These are phyloP conservation scores for Hypomyces perniciosus DNA, from an alignment of 2,329 filamentous ascomycete genomes.

Conservation along the genomic window DNA sequence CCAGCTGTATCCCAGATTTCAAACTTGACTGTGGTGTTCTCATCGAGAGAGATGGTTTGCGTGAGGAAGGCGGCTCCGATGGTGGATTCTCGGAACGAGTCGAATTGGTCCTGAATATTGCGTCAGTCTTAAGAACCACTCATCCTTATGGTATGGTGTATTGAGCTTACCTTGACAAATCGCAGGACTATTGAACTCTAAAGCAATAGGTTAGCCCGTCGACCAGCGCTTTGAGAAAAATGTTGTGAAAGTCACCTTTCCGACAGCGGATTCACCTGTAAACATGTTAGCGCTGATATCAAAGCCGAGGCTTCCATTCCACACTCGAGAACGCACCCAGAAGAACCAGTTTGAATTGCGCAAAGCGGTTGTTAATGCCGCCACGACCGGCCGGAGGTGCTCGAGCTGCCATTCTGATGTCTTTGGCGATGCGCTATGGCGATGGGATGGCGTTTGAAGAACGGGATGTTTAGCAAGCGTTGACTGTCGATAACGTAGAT, in stretches of 20 bases:
- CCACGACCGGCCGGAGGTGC: conserved; percentile 57
- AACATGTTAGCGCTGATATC: conserved; percentile 10
- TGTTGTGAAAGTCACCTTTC: conserved; percentile 63
- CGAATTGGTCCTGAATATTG: conserved; percentile 81
- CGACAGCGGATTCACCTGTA: conserved; percentile 92
- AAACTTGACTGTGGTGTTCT: conserved; percentile 98
- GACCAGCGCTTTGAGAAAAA: neutral
- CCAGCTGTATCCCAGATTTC: conserved; percentile 99
- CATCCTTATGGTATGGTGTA: neutral
- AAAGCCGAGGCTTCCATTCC: conserved; percentile 9
- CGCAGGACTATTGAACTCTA: conserved; percentile 95
- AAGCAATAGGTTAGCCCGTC: conserved; percentile 1
- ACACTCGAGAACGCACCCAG: conserved; percentile 59
- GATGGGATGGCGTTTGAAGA: neutral
- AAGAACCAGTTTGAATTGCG: conserved; percentile 97
- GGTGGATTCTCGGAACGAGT: conserved; percentile 92
- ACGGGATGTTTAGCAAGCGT: neutral
- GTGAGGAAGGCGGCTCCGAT: conserved; percentile 98
- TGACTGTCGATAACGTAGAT: neutral
- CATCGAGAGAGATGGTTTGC: conserved; percentile 96
- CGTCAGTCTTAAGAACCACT: conserved; percentile 12
- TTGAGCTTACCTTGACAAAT: conserved; percentile 79
- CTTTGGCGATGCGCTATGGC: conserved; percentile 20
- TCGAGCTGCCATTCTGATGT: conserved; percentile 72
- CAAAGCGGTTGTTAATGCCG: conserved; percentile 76